Conservation (phyloP, 345 rosid genomes). For the Moricandia arvensis region DNA sequence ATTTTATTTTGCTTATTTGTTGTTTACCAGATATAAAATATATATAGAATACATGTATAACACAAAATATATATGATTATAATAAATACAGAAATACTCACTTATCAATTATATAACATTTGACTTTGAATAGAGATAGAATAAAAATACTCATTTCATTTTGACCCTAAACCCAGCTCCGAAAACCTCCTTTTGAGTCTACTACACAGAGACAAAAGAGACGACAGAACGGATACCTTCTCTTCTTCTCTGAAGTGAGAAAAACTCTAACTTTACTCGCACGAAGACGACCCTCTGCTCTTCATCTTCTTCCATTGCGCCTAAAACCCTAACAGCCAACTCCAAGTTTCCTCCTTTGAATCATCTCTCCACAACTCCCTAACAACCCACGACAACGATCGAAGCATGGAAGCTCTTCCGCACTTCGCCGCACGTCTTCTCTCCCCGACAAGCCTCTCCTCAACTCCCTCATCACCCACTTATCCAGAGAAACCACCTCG, state of each 20-base stretch:
- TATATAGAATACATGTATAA: no score
- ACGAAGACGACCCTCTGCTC: constrained; percentile 33
- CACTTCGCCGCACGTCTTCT: constrained; percentile 55
- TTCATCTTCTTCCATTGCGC: constrained; percentile 28
- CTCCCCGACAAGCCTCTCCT: constrained; percentile 60
- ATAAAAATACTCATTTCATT: no score
- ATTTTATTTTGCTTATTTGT: not conserved
- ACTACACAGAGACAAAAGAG: not conserved
- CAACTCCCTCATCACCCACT: constrained; percentile 66
- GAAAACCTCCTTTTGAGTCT: not conserved
- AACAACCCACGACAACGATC: constrained; percentile 50
- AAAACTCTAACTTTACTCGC: constrained; percentile 31
- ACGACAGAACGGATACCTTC: constrained; percentile 35
- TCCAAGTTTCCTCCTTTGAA: constrained; percentile 47
- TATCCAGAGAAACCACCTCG: not conserved
- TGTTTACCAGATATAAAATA: not conserved
- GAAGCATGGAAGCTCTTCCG: constrained; percentile 87
- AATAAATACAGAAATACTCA: not conserved
- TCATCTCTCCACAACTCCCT: constrained; percentile 59
- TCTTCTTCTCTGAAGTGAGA: constrained; percentile 42
- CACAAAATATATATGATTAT: not conserved
- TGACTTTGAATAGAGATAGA: no score
- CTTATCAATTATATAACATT: not conserved
- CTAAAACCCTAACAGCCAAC: constrained; percentile 48
- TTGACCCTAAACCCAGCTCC: not conserved